A percentile compares a stretch with the other conserved stretches of the same genome.
These are phyloP conservation scores for Pestalotiopsis sp. DNA, from an alignment of 2,329 filamentous ascomycete species.

Conservation along the genomic window DNA sequence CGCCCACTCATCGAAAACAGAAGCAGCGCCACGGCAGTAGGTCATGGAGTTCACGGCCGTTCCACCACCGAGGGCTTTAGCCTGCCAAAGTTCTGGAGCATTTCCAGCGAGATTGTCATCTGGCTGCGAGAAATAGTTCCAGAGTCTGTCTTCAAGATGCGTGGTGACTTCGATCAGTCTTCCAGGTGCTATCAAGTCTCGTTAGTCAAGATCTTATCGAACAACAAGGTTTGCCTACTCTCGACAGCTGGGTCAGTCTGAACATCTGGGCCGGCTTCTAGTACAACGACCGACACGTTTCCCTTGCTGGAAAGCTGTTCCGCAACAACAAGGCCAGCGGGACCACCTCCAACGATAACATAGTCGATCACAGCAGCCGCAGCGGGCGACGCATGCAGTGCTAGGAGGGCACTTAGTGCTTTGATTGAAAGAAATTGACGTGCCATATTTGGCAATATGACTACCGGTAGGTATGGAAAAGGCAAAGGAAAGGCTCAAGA, in stretches of 20 bases:
- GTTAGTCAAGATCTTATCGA: neutral
- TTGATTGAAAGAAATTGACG: too few species aligned
- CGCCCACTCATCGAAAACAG: slow-evolving; percentile 25
- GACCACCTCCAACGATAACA: neutral
- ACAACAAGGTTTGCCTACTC: neutral
- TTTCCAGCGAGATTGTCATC: neutral
- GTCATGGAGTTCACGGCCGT: slow-evolving; percentile 22
- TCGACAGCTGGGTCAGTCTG: neutral
- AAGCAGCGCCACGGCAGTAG: slow-evolving; percentile 22
- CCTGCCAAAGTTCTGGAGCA: slow-evolving; percentile 13
- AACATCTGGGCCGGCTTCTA: slow-evolving; percentile 2
- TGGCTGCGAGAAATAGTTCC: neutral
- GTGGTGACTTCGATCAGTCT: neutral
- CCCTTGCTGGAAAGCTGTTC: neutral
- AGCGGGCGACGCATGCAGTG: neutral
- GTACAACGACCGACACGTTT: neutral
- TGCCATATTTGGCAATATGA: too few species aligned
- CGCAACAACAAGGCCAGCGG: neutral
- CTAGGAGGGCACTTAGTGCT: neutral
- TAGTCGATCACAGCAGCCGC: neutral
- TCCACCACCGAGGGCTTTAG: slow-evolving; percentile 19
- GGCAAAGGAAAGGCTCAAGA: too few species aligned
- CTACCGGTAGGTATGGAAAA: too few species aligned
- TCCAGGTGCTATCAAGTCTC: neutral
- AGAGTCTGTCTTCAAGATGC: neutral